Base-by-base conservation (phyloP, 495 filamentous ascomycete species). In the Talaromyces thailandensis region DNA sequence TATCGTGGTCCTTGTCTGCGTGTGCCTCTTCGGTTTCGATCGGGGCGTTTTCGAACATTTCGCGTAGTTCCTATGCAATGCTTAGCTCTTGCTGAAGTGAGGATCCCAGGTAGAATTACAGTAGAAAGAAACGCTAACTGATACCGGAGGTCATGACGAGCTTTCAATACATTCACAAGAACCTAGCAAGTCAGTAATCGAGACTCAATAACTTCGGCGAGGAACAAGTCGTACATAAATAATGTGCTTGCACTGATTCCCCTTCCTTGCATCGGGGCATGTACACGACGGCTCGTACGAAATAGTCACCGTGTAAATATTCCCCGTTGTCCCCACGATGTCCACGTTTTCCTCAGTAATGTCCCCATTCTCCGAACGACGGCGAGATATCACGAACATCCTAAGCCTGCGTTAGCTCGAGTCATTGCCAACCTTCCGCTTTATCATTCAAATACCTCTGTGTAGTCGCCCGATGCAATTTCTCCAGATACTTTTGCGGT, bases 191-290 rank as follows among this genome's bases (percentile, higher is more conserved):
- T 61, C 58, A 71, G 67, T 29, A 60, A 28, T 18, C 3, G 9
- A 5, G 57, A 62, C 6, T 31, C 14, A 26, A 56, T 31, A 6
- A 40, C 14, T 16, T 18, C 25, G 9, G 45, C 23, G 24, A 31
- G 0, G 18, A 11, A 29, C 11, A 11, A 52, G 50, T 55, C 72
- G 53, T 76, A 84, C 86, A 66, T 88, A 89, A 61, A 83, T 70
- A 43, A 89, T 84, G 65, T 90, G 87, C 68, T 93, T 93, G 81
- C 90, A 93, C 64, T 91, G 87, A 62, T 88, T 84, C 12, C 84
- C 82, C 29, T 81, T 78, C 28, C n/a, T 59, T 6, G 71, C 76
- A 69, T 89, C 83, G 0, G 88, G 87, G 69, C 90, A 92, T 48
- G 77, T 76, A 71, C 91, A 95, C n/a, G 50, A 70, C 0, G 88